Evolutionary conservation across 108 stramenopile species (phyloP).

Genomic region (Pelagomonas calceolata): DNA sequence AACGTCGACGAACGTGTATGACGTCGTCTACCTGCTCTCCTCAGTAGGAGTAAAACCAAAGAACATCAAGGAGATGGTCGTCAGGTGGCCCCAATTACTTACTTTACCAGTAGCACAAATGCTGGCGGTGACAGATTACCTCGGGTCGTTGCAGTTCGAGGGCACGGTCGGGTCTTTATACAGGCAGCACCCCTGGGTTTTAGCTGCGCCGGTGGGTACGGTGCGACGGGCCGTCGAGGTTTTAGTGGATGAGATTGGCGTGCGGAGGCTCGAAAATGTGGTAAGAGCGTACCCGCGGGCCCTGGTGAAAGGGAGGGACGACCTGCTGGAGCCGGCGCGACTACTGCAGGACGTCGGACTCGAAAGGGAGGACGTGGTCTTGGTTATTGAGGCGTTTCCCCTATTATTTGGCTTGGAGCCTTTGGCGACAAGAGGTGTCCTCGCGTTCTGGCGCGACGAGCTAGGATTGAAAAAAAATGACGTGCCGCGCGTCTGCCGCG

Average conservation of each 20-base stretch:
- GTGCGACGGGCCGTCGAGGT: too few species aligned
- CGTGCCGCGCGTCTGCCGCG: constrained; percentile 13
- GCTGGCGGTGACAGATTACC: too few species aligned
- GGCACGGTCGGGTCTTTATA: too few species aligned
- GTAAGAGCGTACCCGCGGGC: constrained; percentile 17
- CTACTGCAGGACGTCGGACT: background rate
- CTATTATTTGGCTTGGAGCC: constrained; percentile 17
- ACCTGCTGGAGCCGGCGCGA: background rate
- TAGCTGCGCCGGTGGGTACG: too few species aligned
- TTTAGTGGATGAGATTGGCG: background rate
- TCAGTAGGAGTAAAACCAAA: too few species aligned
- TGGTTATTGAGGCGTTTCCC: constrained; percentile 26
- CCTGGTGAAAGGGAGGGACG: background rate
- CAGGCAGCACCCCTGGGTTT: too few species aligned
- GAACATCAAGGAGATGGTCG: too few species aligned
- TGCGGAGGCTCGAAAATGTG: constrained; percentile 19
- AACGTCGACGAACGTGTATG: too few species aligned
- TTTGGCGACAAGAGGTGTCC: constrained; percentile 15
- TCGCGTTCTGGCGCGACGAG: constrained; percentile 12
- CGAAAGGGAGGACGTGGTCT: constrained; percentile 21
- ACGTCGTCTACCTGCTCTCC: too few species aligned
- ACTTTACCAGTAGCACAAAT: too few species aligned
- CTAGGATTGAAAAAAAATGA: constrained; percentile 14
- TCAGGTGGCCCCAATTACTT: too few species aligned
- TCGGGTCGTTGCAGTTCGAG: too few species aligned